Evolutionary conservation across 2,329 filamentous ascomycete species (phyloP).

Genomic region (Aspergillus amoenus): DNA sequence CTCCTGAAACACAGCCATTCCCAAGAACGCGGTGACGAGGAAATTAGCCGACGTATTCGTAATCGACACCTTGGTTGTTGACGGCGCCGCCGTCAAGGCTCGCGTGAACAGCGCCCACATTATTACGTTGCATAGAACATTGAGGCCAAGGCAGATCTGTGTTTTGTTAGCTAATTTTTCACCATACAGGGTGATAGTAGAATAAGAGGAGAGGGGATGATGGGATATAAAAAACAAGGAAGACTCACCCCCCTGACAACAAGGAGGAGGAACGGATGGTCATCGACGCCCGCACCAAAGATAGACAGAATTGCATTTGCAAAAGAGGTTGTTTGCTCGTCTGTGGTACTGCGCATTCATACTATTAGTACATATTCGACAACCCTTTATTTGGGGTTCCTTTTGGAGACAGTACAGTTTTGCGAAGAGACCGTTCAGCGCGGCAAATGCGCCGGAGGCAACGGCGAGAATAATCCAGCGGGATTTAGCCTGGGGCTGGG

Average conservation of each 20-base stretch:
- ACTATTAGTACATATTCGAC: not conserved
- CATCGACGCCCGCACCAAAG: constrained; percentile 41
- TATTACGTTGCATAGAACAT: constrained; percentile 61
- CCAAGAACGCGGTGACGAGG: constrained; percentile 60
- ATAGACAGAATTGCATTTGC: constrained; percentile 47
- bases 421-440: constrained; percentile 66
- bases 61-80: constrained; percentile 62
- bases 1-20: constrained; percentile 59
- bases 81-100: constrained; percentile 59
- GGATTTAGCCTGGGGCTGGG: constrained; percentile 15
- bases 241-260: constrained; percentile 53
- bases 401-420: constrained; percentile 53
- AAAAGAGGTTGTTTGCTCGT: constrained; percentile 56
- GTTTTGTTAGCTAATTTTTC: constrained; percentile 14
- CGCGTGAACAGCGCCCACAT: constrained; percentile 68
- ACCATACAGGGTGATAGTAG: constrained; percentile 1
- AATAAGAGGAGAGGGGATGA: no score
- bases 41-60: constrained; percentile 67
- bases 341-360: constrained; percentile 53
- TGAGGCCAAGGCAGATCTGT: constrained; percentile 60
- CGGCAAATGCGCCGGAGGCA: constrained; percentile 62
- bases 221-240: no score
- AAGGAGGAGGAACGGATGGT: constrained; percentile 47
- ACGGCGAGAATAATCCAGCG: constrained; percentile 58
- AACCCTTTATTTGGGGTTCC: not conserved